Evolutionary conservation across 148 eudicot genomes (phyloP), one percentile per base, ranked within the genome.

Genomic region (Persicaria tinctoria): DNA sequence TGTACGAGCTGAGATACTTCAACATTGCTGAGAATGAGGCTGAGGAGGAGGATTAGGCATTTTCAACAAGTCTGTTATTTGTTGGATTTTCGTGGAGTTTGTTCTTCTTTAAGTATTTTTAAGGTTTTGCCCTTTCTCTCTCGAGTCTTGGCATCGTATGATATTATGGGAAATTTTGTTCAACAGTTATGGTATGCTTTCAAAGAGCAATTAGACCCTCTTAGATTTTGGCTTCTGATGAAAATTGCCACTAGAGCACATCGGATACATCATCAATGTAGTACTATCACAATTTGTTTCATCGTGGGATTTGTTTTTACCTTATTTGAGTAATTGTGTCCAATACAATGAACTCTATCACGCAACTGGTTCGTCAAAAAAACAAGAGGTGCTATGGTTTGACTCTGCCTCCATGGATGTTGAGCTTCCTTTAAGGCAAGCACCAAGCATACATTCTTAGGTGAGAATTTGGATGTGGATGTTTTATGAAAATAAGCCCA

Each of bases 11-110:
- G 53, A 83, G 95, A 79, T 90, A 90, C 86, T 90, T 90, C 89
- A 90, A 90, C 86, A 90, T 90, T 76, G 95, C 95, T 12, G 95
- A 90, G 82, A 88, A 90, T 63, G 95, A 90, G 83, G 95, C 83
- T 1, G 95, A 90, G 79, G 91, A 90, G 56, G 87, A 84, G 64
- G 87, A 84, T 41, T 84, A 84, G 81, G 62, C 9, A 23, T 66
- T 12, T 32, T n/a, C 6, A 66, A 66, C 17, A 44, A 3, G 44
- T 41, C 70, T 41, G 14, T 38, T 66, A 6, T 11, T 44, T 66
- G 70, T 38, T 38, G 48, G 6, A 6, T 60, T 66, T 66, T 66
- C 47, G 5, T 8, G 48, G 9, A 16, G n/a, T 63, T 32, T 66
- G 47, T 44, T 66, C 46, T 66, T 41, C 48, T 41, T 66, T 41